Evolutionary conservation across 495 filamentous ascomycete genomes (phyloP).

Genomic region (Ascobolus immersus): DNA sequence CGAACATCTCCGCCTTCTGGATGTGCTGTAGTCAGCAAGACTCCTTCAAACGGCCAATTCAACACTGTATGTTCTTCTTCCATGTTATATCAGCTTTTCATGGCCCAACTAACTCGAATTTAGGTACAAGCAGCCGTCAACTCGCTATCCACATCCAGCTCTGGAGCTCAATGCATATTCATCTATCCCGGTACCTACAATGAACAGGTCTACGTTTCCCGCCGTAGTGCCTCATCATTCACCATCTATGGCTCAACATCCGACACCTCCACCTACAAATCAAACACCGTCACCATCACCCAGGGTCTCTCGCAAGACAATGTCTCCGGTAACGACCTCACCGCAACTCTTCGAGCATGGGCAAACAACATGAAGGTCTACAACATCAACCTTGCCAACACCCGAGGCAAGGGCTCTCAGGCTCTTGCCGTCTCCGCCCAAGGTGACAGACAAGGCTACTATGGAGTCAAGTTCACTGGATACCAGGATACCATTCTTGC

Average conservation of each 20-base stretch:
- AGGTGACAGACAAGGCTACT: slow-evolving; percentile 29
- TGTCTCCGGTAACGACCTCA: slow-evolving; percentile 22
- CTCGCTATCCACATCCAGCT: slow-evolving; percentile 24
- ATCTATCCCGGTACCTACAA: slow-evolving; percentile 32
- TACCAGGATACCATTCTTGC: slow-evolving; percentile 39
- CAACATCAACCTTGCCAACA: slow-evolving; percentile 37
- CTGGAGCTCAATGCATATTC: slow-evolving; percentile 33
- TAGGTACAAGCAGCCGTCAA: slow-evolving; percentile 32
- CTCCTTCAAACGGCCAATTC: too few species aligned
- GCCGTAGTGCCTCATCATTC: slow-evolving; percentile 22
- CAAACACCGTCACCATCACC: slow-evolving; percentile 36
- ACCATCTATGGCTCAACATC: slow-evolving; percentile 36
- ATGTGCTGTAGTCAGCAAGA: too few species aligned
- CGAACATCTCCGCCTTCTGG: too few species aligned
- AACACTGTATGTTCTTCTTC: too few species aligned
- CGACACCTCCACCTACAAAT: slow-evolving; percentile 27
- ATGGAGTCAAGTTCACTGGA: slow-evolving; percentile 29
- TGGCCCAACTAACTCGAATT: too few species aligned
- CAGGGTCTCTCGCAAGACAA: slow-evolving; percentile 14
- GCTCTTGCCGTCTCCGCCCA: slow-evolving; percentile 33
- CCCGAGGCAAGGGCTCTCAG: slow-evolving; percentile 26
- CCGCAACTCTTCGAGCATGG: slow-evolving; percentile 30
- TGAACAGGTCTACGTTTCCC: slow-evolving; percentile 31
- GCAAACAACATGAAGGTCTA: slow-evolving; percentile 29
- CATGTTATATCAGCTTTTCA: too few species aligned